phyloP scores from a whole-genome alignment of 306 rosid species.

The Chamaecrista fasciculata region DNA sequence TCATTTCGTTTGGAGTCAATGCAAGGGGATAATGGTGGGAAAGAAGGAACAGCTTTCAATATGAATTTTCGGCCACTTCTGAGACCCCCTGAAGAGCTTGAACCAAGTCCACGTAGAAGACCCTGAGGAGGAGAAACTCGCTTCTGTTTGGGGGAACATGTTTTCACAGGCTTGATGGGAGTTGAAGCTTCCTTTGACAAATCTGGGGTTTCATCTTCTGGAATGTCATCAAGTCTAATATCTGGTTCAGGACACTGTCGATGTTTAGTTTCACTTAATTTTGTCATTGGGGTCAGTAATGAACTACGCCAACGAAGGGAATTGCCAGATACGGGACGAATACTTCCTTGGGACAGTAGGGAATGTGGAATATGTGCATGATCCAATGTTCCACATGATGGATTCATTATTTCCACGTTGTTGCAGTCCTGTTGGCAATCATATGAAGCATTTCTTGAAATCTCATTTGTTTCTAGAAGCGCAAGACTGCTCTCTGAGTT shows the following conservation, averaged over 20 bases:
- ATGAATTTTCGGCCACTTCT: slow-evolving; percentile 45
- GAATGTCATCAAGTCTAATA: slow-evolving; percentile 32
- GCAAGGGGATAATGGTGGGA: slow-evolving; percentile 53
- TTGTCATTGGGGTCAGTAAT: slow-evolving; percentile 39
- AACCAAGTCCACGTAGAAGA: slow-evolving; percentile 33
- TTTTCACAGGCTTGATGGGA: slow-evolving; percentile 42
- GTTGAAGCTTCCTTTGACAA: slow-evolving; percentile 46
- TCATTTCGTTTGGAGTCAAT: slow-evolving; percentile 22
- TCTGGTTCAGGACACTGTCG: slow-evolving; percentile 24
- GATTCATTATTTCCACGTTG: slow-evolving; percentile 16
- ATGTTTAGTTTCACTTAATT: slow-evolving; percentile 25
- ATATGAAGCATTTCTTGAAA: slow-evolving; percentile 6
- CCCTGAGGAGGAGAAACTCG: slow-evolving; percentile 67
- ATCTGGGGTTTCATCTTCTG: slow-evolving; percentile 62
- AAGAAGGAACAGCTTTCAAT: slow-evolving; percentile 46
- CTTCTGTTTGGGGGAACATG: slow-evolving; percentile 64
- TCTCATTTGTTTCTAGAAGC: slow-evolving; percentile 29
- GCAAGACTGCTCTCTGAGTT: slow-evolving; percentile 19
- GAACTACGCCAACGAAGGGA: slow-evolving; percentile 35
- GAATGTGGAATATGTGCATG: slow-evolving; percentile 14
- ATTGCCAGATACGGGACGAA: slow-evolving; percentile 16
- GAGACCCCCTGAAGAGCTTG: slow-evolving; percentile 43
- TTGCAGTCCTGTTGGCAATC: slow-evolving; percentile 30
- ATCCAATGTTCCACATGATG: slow-evolving; percentile 29
- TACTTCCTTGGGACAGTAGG: slow-evolving; percentile 24